A percentile compares a stretch with the other conserved stretches of the same genome.
Conservation (phyloP, 2,329 filamentous ascomycete genomes). For the Aureobasidium sp. region DNA sequence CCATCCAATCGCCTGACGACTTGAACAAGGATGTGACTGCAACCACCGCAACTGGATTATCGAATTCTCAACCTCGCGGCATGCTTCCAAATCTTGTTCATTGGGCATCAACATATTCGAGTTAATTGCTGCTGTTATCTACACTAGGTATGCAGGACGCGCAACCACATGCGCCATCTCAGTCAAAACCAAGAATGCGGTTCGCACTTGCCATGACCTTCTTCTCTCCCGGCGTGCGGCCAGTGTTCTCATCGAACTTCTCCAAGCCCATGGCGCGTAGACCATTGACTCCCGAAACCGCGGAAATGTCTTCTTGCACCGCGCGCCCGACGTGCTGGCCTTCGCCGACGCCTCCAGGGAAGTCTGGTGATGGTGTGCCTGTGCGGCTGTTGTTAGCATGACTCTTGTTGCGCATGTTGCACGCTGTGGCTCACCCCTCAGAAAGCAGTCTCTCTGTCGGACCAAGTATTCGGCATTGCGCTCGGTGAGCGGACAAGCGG, state of each 20-base stretch:
- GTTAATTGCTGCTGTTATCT: background rate
- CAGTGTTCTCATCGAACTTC: background rate
- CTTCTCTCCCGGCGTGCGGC: conserved; percentile 9
- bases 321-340: conserved; percentile 31
- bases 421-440: conserved; percentile 37
- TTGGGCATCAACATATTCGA: background rate
- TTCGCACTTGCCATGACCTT: conserved; percentile 10
- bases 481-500: conserved; percentile 67
- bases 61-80: too few relatives aligned
- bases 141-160: background rate
- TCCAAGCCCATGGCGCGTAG: conserved; percentile 13
- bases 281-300: conserved; percentile 27
- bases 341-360: conserved; percentile 52
- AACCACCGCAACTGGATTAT: background rate
- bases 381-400: background rate
- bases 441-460: conserved; percentile 58
- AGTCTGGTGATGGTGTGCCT: conserved; percentile 33
- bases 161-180: background rate
- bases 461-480: conserved; percentile 60
- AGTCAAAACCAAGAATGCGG: conserved; percentile 5
- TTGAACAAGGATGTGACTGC: background rate
- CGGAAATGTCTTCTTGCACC: conserved; percentile 25
- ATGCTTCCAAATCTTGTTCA: background rate
- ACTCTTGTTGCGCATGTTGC: background rate
- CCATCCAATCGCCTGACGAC: background rate